Evolutionary conservation across 495 filamentous ascomycete species (phyloP).

Genomic region (Neurospora tetrasperma): DNA sequence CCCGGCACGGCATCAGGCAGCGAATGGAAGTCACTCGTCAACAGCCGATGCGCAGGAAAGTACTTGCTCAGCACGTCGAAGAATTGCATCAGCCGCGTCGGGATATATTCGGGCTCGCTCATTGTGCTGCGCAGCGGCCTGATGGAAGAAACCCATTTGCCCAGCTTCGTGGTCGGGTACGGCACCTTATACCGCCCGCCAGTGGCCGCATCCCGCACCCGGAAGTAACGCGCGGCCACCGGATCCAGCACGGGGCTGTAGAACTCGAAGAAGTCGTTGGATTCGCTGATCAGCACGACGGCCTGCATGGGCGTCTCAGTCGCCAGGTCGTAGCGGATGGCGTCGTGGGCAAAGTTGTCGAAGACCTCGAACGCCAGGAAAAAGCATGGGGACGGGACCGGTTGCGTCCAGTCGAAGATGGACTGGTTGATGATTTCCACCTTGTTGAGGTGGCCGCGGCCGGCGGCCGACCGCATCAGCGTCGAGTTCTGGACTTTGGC

Average conservation of each 20-base stretch:
- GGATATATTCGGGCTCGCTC: slow-evolving; percentile 80
- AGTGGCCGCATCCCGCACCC: slow-evolving; percentile 57
- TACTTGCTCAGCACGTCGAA: slow-evolving; percentile 77
- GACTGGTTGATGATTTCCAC: slow-evolving; percentile 91
- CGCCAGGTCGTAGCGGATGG: slow-evolving; percentile 70
- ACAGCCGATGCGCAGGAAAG: slow-evolving; percentile 79
- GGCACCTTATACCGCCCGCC: slow-evolving; percentile 37
- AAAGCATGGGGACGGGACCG: slow-evolving; percentile 85
- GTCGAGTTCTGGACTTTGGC: slow-evolving; percentile 68
- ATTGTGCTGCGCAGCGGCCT: slow-evolving; percentile 65
- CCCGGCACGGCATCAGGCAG: slow-evolving; percentile 75
- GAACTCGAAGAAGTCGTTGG: slow-evolving; percentile 92
- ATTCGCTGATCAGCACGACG: slow-evolving; percentile 68
- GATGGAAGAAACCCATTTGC: slow-evolving; percentile 47
- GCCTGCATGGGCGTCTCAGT: slow-evolving; percentile 77
- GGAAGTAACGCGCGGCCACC: slow-evolving; percentile 69
- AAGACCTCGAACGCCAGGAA: slow-evolving; percentile 98
- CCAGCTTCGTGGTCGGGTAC: slow-evolving; percentile 45
- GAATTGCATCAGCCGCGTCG: slow-evolving; percentile 90
- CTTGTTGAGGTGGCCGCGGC: slow-evolving; percentile 65
- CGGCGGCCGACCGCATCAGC: slow-evolving; percentile 49
- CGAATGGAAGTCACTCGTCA: slow-evolving; percentile 84
- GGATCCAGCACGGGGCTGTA: slow-evolving; percentile 74
- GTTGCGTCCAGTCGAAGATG: slow-evolving; percentile 86
- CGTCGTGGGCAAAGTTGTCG: slow-evolving; percentile 96